phyloP scores from a whole-genome alignment of 1,139 yeast genomes.

The Taphrina wiesneri region DNA sequence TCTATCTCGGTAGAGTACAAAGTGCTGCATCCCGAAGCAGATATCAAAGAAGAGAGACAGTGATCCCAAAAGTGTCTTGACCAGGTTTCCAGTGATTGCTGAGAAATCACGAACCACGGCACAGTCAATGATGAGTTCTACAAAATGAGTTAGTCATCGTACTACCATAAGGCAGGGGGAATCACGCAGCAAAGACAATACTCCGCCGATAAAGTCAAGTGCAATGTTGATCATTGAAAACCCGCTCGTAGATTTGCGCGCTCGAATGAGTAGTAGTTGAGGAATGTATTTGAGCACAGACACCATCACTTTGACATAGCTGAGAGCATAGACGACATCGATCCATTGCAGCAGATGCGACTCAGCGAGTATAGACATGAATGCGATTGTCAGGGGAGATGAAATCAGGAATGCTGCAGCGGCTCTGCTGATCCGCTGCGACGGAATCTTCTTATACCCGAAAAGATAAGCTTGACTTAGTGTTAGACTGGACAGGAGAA shows the following conservation, averaged over 20 bases:
- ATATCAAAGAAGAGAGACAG: constrained; percentile 18
- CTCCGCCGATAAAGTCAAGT: constrained; percentile 31
- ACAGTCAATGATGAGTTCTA: constrained; percentile 26
- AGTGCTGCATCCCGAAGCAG: constrained; percentile 20
- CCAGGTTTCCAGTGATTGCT: constrained; percentile 26
- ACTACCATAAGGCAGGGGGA: background rate
- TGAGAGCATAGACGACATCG: constrained; percentile 24
- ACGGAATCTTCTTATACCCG: constrained; percentile 5
- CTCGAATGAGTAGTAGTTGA: constrained; percentile 21
- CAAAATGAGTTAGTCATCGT: background rate
- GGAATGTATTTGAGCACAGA: constrained; percentile 26
- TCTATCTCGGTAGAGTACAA: constrained; percentile 11
- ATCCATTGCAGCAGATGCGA: constrained; percentile 9
- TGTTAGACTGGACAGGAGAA: constrained; percentile 15
- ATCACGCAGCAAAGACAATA: constrained; percentile 16
- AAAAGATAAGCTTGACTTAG: constrained; percentile 23
- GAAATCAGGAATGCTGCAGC: constrained; percentile 12
- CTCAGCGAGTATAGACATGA: background rate
- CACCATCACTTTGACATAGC: constrained; percentile 25
- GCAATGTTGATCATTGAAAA: constrained; percentile 24
- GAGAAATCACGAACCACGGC: constrained; percentile 15
- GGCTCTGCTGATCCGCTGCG: background rate
- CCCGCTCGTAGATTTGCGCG: constrained; percentile 19
- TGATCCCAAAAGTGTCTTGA: constrained; percentile 23
- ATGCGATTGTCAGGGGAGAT: background rate